Conservation (phyloP, 225 moss, liverwort and hornwort species). For the Physcomitrium patens region DNA sequence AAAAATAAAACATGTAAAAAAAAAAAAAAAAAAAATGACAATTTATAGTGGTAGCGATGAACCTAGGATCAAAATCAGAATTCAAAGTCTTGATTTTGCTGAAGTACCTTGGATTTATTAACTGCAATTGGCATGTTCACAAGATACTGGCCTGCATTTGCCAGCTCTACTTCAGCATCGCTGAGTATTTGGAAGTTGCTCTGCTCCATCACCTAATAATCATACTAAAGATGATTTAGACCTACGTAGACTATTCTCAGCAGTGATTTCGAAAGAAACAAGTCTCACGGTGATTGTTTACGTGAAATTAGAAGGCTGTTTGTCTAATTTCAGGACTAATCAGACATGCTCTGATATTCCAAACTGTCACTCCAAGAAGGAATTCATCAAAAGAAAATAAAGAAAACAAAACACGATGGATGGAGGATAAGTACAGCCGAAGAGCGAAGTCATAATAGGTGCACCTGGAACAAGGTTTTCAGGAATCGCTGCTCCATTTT, state of each 20-base stretch:
- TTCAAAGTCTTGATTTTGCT: conserved; percentile 2
- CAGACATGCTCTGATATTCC: conserved; percentile 13
- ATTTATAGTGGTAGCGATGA: neutral
- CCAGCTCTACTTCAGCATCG: conserved; percentile 63
- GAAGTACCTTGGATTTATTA: conserved; percentile 58
- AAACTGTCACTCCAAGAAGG: neutral
- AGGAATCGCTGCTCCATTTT: conserved; percentile 59
- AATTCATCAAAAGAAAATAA: neutral
- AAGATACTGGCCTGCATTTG: conserved; percentile 61
- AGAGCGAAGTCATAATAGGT: conserved; percentile 16
- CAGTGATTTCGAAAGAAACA: neutral
- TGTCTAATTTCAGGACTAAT: conserved; percentile 3
- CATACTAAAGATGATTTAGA: conserved; percentile 22
- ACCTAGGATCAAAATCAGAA: conserved; percentile 12
- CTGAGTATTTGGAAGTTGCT: conserved; percentile 69
- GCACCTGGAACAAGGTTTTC: conserved; percentile 63
- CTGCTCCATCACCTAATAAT: conserved; percentile 57
- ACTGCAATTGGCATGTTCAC: conserved; percentile 71
- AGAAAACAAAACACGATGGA: conserved; percentile 19
- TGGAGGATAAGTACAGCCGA: neutral
- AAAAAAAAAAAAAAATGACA: conserved; percentile 1
- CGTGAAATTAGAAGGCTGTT: no score
- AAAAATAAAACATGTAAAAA: neutral
- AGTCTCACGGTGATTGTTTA: neutral
- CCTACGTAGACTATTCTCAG: conserved; percentile 1